Conservation (phyloP, 257 asterid genomes). For the Orobanche coerulescens region DNA sequence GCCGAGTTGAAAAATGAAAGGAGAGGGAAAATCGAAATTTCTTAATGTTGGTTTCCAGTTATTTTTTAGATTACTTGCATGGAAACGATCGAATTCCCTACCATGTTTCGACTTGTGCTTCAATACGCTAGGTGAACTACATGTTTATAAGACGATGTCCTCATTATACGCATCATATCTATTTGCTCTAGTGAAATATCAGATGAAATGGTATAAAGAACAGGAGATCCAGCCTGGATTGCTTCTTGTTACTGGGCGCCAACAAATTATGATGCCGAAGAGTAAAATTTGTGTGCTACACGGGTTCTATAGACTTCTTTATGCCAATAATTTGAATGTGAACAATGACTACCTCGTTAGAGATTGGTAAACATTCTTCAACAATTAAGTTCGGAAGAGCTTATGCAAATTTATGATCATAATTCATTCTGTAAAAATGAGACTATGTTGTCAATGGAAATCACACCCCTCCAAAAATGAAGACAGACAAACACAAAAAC, state of each 20-base stretch:
- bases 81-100: no score
- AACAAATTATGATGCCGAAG: conserved; percentile 3
- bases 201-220: no score
- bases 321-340: not conserved
- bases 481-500: not conserved
- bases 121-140: no score
- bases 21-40: not conserved
- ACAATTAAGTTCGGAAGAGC: no score
- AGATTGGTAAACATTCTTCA: not conserved
- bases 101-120: no score
- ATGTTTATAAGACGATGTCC: no score
- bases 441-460: not conserved
- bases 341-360: not conserved
- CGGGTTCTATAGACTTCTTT: not conserved
- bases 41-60: not conserved
- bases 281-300: not conserved
- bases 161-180: no score
- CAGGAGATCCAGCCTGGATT: no score
- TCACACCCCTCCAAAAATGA: not conserved
- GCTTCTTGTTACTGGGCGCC: no score
- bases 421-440: not conserved
- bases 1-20: not conserved
- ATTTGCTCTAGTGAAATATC: no score
- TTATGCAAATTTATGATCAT: not conserved
- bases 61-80: not conserved